A percentile compares a stretch with the other conserved stretches of the same genome.
These are phyloP conservation scores for Phytophthora citricola DNA, from an alignment of 352 stramenopile genomes.

Conservation along the genomic window DNA sequence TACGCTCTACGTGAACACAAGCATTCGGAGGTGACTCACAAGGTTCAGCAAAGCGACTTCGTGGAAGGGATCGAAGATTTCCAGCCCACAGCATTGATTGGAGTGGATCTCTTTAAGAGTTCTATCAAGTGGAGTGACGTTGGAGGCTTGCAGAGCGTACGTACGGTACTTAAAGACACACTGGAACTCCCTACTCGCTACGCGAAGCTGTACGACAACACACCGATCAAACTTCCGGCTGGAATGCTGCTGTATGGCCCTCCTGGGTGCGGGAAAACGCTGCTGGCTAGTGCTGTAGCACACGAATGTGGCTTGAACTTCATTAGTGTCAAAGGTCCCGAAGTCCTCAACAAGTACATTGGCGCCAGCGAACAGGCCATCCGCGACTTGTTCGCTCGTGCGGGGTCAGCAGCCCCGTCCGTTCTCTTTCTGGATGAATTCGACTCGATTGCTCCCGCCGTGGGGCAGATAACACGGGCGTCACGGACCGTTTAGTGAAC, in stretches of 20 bases:
- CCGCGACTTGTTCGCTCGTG: slow-evolving; percentile 85
- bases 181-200: slow-evolving; percentile 87
- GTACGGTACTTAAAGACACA: slow-evolving; percentile 90
- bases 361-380: slow-evolving; percentile 91
- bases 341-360: slow-evolving; percentile 93
- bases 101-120: slow-evolving; percentile 87
- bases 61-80: slow-evolving; percentile 80
- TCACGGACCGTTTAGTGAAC: slow-evolving; percentile 98
- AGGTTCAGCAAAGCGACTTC: slow-evolving; percentile 72
- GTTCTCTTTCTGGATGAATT: slow-evolving; percentile 93
- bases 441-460: slow-evolving; percentile 94
- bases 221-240: slow-evolving; percentile 83
- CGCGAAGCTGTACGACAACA: slow-evolving; percentile 81
- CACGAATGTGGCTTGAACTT: slow-evolving; percentile 91
- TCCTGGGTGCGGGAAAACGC: slow-evolving; percentile 91
- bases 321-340: slow-evolving; percentile 91
- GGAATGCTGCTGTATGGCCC: slow-evolving; percentile 91
- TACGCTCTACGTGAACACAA: slow-evolving; percentile 33
- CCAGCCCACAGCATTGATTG: slow-evolving; percentile 80
- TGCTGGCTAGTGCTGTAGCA: slow-evolving; percentile 87
- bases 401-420: slow-evolving; percentile 75
- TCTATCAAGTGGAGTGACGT: slow-evolving; percentile 90
- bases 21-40: slow-evolving; percentile 11
- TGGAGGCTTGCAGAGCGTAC: slow-evolving; percentile 79
- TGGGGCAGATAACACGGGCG: slow-evolving; percentile 93